Evolutionary conservation across 345 rosid genomes (phyloP), one percentile per base, ranked within the genome.

Genomic region (Dipteronia dyeriana): DNA sequence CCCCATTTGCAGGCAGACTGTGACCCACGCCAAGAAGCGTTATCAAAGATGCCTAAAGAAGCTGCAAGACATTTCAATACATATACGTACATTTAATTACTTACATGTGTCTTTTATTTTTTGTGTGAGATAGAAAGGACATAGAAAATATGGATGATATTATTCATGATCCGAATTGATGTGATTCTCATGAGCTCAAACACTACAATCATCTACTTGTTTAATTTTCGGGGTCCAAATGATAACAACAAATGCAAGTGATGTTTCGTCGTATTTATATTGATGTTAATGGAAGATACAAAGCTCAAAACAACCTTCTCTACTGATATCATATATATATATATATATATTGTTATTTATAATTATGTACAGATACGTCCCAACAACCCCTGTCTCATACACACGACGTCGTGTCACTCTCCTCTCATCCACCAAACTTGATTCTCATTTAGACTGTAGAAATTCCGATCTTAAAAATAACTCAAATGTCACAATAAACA

Each of bases 201-300:
- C 22, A 57, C 7, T 8, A 7, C 62, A 57, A 26, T 20, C 25
- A 11, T 56, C 20, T n/a, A 31, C 31, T 34, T 7, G 75, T 72
- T 8, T 38, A 57, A 51, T 31, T 41, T 45, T 53, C 17, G 38
- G 45, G 65, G 12, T 25, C 54, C 69, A 77, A 20, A 49, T 23
- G 56, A 70, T 65, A 63, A 71, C 59, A 29, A n/a, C 65, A 47
- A 70, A 41, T 29, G 63, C 63, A 47, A 69, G 70, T 20, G 75
- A 70, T 17, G 60, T 70, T 63, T 70, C 38, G 61, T 69, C n/a
- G 11, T 9, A 17, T 67, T 67, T 41, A 41, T 17, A 19, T 68
- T 5, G 68, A 69, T 31, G 75, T 45, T 47, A 69, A 29, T 29
- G 75, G 63, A 60, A 29, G 60, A 26, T 68, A 49, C 51, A 20